These are phyloP conservation scores for Fraxinus angustifolia DNA, from an alignment of 305 asterid genomes.

Conservation along the genomic window DNA sequence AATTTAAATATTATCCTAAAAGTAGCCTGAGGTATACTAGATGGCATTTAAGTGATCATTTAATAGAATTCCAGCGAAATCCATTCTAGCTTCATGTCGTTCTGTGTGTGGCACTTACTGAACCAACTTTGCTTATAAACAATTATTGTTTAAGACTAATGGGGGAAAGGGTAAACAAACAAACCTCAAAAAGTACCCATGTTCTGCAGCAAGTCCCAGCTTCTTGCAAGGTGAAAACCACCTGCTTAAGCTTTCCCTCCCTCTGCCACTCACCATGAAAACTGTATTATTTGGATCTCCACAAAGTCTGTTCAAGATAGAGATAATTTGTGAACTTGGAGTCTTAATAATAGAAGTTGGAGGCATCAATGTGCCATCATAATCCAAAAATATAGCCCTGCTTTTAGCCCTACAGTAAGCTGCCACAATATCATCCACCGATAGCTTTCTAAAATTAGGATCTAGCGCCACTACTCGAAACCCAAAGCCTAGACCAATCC, in stretches of 20 bases:
- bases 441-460: slow-evolving; percentile 84
- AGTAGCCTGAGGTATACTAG: background rate
- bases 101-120: background rate
- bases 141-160: slow-evolving; percentile 10
- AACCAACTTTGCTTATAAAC: background rate
- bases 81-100: background rate
- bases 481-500: slow-evolving; percentile 92
- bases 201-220: slow-evolving; percentile 94
- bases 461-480: slow-evolving; percentile 88
- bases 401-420: slow-evolving; percentile 61
- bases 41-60: background rate
- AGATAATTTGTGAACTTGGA: slow-evolving; percentile 65
- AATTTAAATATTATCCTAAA: background rate
- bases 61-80: background rate
- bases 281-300: slow-evolving; percentile 60
- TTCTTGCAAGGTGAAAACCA: slow-evolving; percentile 85
- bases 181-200: slow-evolving; percentile 88
- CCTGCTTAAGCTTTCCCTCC: slow-evolving; percentile 70
- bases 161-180: slow-evolving; percentile 22
- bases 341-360: slow-evolving; percentile 71
- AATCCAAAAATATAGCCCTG: slow-evolving; percentile 86
- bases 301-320: slow-evolving; percentile 67
- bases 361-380: slow-evolving; percentile 95
- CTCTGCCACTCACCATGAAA: slow-evolving; percentile 94
- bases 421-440: slow-evolving; percentile 64